Evolutionary conservation across 176 grass and related monocot species (phyloP).

Genomic region (Tillandsia fasciculata): DNA sequence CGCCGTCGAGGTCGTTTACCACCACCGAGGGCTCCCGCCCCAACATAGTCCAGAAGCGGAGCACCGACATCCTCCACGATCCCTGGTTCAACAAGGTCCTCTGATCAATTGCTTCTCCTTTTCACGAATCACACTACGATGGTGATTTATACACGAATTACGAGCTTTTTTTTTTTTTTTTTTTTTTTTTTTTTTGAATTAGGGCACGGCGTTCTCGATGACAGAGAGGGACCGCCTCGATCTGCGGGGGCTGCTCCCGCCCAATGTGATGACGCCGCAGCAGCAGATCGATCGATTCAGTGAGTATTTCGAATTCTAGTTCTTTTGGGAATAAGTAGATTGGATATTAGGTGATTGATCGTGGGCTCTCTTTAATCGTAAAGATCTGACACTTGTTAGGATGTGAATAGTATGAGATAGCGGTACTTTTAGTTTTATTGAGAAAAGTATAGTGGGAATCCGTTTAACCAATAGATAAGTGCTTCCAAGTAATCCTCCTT

Average conservation of each 20-base stretch:
- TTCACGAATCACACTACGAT: background rate
- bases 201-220: slow-evolving; percentile 88
- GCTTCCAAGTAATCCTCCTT: too few species aligned
- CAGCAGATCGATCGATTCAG: slow-evolving; percentile 96
- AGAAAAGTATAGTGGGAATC: too few species aligned
- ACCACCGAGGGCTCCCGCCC: slow-evolving; percentile 74
- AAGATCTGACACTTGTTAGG: too few species aligned
- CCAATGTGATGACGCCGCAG: slow-evolving; percentile 66
- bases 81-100: slow-evolving; percentile 86
- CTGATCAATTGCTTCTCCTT: background rate
- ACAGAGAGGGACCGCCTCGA: slow-evolving; percentile 92
- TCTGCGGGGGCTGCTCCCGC: slow-evolving; percentile 91
- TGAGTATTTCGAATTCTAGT: slow-evolving; percentile 18
- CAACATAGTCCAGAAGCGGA: slow-evolving; percentile 73
- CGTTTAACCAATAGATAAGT: too few species aligned
- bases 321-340: background rate
- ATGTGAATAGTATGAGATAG: too few species aligned
- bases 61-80: slow-evolving; percentile 93
- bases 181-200: slow-evolving; percentile 7
- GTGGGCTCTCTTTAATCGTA: background rate
- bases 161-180: background rate
- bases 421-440: too few species aligned
- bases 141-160: background rate
- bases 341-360: background rate
- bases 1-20: slow-evolving; percentile 34